Evolutionary conservation across 345 rosid genomes (phyloP).

Genomic region (Reutealis trisperma): DNA sequence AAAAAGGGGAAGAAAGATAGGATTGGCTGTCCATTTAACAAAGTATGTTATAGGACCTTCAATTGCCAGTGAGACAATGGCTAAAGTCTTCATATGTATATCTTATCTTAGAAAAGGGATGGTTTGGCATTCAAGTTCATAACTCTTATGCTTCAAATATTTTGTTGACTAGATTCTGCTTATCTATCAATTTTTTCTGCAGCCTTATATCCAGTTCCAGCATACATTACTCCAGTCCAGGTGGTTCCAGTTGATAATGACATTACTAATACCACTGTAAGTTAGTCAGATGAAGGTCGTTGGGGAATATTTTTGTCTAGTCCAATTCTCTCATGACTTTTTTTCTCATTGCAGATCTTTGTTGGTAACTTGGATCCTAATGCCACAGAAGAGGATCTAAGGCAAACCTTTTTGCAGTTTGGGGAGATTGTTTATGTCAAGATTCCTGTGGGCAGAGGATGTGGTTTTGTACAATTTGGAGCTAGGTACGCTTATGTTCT

Average conservation of each 20-base stretch:
- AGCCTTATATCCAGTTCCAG: slow-evolving; percentile 63
- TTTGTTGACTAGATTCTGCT: neutral
- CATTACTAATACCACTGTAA: slow-evolving; percentile 77
- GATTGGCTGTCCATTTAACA: neutral
- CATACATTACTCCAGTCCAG: slow-evolving; percentile 61
- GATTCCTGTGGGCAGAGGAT: slow-evolving; percentile 88
- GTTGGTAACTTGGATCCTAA: slow-evolving; percentile 81
- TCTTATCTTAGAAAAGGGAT: neutral
- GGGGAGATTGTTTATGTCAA: slow-evolving; percentile 79
- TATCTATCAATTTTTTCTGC: slow-evolving; percentile 22
- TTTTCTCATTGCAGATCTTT: slow-evolving; percentile 57
- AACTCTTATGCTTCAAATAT: neutral
- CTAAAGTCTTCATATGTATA: neutral
- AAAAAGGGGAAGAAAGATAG: neutral
- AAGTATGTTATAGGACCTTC: neutral
- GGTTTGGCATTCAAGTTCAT: slow-evolving; percentile 9
- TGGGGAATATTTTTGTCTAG: slow-evolving; percentile 10
- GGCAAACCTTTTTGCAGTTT: slow-evolving; percentile 63
- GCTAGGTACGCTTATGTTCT: slow-evolving; percentile 49
- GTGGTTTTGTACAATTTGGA: slow-evolving; percentile 80
- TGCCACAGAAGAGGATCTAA: slow-evolving; percentile 81
- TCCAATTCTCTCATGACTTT: slow-evolving; percentile 22
- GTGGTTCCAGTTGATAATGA: slow-evolving; percentile 72
- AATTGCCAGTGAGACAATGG: neutral
- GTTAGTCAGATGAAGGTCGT: slow-evolving; percentile 25